A percentile compares a stretch with the other conserved stretches of the same genome.
These are phyloP conservation scores for Boechera retrofracta DNA, from an alignment of 345 rosid species.

Conservation along the genomic window DNA sequence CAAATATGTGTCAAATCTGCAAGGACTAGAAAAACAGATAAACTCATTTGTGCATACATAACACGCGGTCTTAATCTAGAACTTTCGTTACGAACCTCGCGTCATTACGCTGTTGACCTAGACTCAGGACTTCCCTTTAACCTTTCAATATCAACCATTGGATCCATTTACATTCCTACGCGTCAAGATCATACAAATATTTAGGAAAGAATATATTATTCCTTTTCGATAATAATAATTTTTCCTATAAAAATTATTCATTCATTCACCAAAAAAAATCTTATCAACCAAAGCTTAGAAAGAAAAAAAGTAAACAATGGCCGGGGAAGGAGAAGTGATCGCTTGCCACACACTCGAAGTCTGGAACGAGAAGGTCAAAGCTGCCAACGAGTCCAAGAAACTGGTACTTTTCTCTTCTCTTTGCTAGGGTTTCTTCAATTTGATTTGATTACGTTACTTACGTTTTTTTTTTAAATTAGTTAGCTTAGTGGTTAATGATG, in stretches of 20 bases:
- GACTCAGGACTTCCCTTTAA: background rate
- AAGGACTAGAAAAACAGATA: background rate
- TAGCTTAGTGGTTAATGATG: background rate
- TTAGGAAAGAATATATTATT: too few relatives aligned
- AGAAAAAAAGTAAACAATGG: conserved; percentile 34
- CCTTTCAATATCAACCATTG: background rate
- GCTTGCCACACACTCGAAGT: conserved; percentile 54
- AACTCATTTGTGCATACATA: background rate
- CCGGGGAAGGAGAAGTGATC: conserved; percentile 68
- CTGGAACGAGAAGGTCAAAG: conserved; percentile 57
- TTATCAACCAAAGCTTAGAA: background rate
- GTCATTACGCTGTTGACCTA: conserved; percentile 1
- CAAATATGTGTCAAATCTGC: background rate
- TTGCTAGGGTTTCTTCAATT: conserved; percentile 1
- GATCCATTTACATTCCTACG: background rate
- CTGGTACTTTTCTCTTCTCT: conserved; percentile 43
- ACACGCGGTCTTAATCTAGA: conserved; percentile 9
- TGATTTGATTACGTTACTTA: background rate
- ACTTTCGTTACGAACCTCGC: background rate
- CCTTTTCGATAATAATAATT: too few relatives aligned
- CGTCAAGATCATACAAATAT: too few relatives aligned
- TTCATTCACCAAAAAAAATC: background rate
- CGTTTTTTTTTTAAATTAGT: too few relatives aligned
- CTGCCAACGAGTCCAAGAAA: conserved; percentile 52
- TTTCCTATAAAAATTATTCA: background rate